Conservation (phyloP, 1,139 yeast genomes). For the Kodamaea sp. region DNA sequence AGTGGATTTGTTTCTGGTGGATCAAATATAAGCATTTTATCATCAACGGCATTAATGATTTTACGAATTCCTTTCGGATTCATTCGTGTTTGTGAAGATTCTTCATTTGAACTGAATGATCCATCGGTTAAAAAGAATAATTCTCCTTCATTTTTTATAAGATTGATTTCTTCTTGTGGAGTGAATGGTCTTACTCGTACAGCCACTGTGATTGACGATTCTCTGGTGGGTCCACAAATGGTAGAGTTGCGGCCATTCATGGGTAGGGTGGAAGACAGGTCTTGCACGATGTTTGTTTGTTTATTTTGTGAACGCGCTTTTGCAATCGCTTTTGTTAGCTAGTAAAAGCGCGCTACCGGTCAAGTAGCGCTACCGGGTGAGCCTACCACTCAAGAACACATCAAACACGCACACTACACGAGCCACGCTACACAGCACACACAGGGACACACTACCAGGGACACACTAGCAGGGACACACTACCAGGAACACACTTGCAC, state of each 20-base stretch:
- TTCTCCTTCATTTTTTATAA: constrained; percentile 35
- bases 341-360: constrained; percentile 3
- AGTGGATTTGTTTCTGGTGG: constrained; percentile 78
- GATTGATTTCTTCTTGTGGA: constrained; percentile 45
- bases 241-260: background rate
- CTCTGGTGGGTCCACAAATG: constrained; percentile 19
- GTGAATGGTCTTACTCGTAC: constrained; percentile 88
- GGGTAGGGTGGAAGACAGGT: background rate
- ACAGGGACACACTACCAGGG: too few species aligned
- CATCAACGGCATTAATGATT: constrained; percentile 81
- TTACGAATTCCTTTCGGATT: constrained; percentile 59
- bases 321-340: constrained; percentile 1
- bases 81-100: constrained; percentile 1
- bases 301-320: background rate
- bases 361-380: too few species aligned
- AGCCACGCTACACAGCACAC: too few species aligned
- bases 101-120: constrained; percentile 29
- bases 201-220: constrained; percentile 73
- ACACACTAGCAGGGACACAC: too few species aligned
- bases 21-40: constrained; percentile 83
- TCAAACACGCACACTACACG: too few species aligned
- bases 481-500: too few species aligned
- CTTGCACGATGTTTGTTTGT: background rate
- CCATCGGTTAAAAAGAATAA: constrained; percentile 57
- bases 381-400: too few species aligned